These are phyloP conservation scores for Chimonanthus salicifolius DNA, from an alignment of 164 flowering plant species.

Conservation along the genomic window DNA sequence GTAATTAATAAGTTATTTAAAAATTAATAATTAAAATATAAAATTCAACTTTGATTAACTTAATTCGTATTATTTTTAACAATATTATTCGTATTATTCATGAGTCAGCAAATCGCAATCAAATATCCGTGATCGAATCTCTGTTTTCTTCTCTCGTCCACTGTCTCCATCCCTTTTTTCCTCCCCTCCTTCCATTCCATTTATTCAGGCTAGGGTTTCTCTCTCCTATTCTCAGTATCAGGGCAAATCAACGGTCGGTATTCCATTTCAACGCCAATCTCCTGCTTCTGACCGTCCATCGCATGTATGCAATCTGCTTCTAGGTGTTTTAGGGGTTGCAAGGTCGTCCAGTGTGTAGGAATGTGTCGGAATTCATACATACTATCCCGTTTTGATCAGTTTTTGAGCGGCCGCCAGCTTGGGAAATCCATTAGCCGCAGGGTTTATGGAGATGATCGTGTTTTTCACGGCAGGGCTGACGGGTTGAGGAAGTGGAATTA, in stretches of 20 bases:
- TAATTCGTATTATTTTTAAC: background rate
- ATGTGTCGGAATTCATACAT: slow-evolving; percentile 1
- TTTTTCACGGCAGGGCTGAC: background rate
- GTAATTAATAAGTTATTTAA: too few relatives aligned
- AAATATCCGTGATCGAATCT: background rate
- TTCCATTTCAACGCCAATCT: background rate
- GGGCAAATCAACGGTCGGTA: too few relatives aligned
- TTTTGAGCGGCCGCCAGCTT: background rate
- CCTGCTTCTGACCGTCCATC: background rate
- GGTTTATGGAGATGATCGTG: background rate
- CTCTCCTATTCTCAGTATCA: background rate
- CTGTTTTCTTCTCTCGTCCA: background rate
- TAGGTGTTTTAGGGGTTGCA: slow-evolving; percentile 14
- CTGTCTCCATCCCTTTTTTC: background rate
- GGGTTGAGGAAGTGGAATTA: background rate
- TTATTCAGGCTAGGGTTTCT: background rate
- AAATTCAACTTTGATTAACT: background rate
- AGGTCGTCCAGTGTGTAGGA: slow-evolving; percentile 1
- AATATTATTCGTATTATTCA: background rate
- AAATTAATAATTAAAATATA: too few relatives aligned
- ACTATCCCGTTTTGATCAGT: slow-evolving; percentile 1
- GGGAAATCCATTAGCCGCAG: background rate
- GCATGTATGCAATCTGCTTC: slow-evolving; percentile 14
- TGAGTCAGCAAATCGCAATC: background rate
- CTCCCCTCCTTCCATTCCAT: background rate